Evolutionary conservation across 2,329 filamentous ascomycete genomes (phyloP).

Genomic region (Aspergillus alliaceus): DNA sequence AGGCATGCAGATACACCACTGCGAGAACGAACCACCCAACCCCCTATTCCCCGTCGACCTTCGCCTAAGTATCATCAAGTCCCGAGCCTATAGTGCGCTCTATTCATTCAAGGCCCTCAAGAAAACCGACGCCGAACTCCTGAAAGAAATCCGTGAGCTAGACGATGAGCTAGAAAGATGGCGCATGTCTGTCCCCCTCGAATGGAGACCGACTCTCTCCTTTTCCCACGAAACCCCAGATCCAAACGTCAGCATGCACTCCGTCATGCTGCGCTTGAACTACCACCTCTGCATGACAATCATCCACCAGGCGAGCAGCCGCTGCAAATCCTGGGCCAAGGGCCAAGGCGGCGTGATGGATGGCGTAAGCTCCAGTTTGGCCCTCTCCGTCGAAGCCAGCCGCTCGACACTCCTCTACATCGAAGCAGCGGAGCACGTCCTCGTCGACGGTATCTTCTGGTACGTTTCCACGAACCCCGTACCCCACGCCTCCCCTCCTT

Average conservation of each 20-base stretch:
- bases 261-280: slow-evolving; percentile 53
- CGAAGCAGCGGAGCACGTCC: slow-evolving; percentile 41
- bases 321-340: slow-evolving; percentile 48
- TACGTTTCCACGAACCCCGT: slow-evolving; percentile 26
- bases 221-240: slow-evolving; percentile 36
- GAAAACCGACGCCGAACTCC: slow-evolving; percentile 56
- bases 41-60: slow-evolving; percentile 51
- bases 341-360: slow-evolving; percentile 40
- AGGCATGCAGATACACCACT: slow-evolving; percentile 22
- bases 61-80: slow-evolving; percentile 53
- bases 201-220: slow-evolving; percentile 51
- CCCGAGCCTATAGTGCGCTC: slow-evolving; percentile 48
- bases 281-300: slow-evolving; percentile 57
- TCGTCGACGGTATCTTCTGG: slow-evolving; percentile 54
- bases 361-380: slow-evolving; percentile 54
- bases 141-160: slow-evolving; percentile 56
- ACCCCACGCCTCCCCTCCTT: background rate
- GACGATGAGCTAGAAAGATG: slow-evolving; percentile 59
- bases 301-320: slow-evolving; percentile 57
- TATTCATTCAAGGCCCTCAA: slow-evolving; percentile 51
- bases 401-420: slow-evolving; percentile 56
- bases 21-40: slow-evolving; percentile 19
- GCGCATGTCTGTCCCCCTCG: slow-evolving; percentile 50
- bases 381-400: slow-evolving; percentile 56
- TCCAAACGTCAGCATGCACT: slow-evolving; percentile 46